Conservation (phyloP, 805 yeast species). For the Kuraishia piskuri region DNA sequence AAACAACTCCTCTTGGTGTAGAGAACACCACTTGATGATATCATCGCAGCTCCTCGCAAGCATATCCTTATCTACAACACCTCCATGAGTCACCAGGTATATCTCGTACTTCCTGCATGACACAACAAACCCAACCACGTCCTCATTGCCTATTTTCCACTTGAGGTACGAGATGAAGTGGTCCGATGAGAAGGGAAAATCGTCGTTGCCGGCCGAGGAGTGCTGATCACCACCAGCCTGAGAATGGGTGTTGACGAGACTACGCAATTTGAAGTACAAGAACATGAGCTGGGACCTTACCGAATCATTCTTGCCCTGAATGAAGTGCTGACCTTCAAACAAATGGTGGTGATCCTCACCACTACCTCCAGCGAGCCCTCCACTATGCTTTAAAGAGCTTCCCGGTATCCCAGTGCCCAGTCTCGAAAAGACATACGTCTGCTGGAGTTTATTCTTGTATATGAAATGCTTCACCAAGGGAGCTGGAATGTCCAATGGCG, state of each 20-base stretch:
- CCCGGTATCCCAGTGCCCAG: conserved; percentile 9
- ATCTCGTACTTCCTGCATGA: conserved; percentile 43
- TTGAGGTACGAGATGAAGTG: conserved; percentile 16
- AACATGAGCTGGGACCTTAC: not conserved
- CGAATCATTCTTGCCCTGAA: not conserved
- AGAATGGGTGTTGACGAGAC: not conserved
- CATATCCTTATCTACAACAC: conserved; percentile 42
- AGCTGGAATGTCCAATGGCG: conserved; percentile 45
- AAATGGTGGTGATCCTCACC: conserved; percentile 17
- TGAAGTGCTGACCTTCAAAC: conserved; percentile 11
- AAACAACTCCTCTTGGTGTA: conserved; percentile 61
- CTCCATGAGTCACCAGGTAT: conserved; percentile 49
- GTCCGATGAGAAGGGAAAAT: conserved; percentile 1
- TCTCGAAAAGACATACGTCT: conserved; percentile 44
- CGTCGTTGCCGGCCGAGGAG: not conserved
- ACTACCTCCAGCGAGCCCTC: not conserved
- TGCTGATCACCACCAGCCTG: not conserved
- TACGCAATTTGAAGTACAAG: not conserved
- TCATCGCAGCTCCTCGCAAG: conserved; percentile 54
- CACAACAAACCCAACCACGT: conserved; percentile 16
- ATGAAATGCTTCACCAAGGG: conserved; percentile 68
- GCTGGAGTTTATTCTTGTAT: conserved; percentile 59
- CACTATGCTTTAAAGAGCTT: no score
- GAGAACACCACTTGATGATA: conserved; percentile 70
- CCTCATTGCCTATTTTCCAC: conserved; percentile 14